Percentiles rank a stretch among this genome's conserved stretches.
Evolutionary conservation across 176 grass and related monocot genomes (phyloP).

Genomic region (Leersia perrieri): DNA sequence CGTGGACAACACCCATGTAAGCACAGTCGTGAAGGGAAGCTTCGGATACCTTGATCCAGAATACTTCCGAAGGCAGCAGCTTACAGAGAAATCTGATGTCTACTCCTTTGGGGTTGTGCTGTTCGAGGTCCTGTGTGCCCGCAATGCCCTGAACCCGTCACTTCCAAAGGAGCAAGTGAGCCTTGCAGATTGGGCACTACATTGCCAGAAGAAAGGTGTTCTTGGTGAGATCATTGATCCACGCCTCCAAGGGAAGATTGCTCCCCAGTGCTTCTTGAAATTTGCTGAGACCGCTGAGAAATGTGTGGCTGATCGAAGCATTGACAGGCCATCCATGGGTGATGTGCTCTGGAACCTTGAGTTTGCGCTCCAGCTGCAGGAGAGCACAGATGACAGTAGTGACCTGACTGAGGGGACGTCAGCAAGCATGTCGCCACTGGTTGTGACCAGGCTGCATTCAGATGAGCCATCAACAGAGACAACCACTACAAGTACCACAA

Average conservation of each 20-base stretch:
- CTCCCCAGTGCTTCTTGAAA: constrained; percentile 55
- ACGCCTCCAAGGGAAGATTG: constrained; percentile 49
- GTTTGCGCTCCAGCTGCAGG: constrained; percentile 73
- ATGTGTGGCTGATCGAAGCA: constrained; percentile 52
- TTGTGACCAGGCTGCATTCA: constrained; percentile 1
- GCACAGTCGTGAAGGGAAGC: constrained; percentile 67
- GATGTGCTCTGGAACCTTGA: constrained; percentile 81
- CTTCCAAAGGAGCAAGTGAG: constrained; percentile 68
- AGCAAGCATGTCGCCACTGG: not conserved
- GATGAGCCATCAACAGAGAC: constrained; percentile 36
- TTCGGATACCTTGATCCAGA: constrained; percentile 79
- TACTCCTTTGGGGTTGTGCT: constrained; percentile 83
- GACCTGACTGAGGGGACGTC: constrained; percentile 30
- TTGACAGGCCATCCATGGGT: constrained; percentile 57
- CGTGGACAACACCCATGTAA: constrained; percentile 24
- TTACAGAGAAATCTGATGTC: constrained; percentile 80
- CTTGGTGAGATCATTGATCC: constrained; percentile 67
- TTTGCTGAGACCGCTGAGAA: constrained; percentile 61
- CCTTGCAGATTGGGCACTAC: constrained; percentile 75
- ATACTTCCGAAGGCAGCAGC: constrained; percentile 59
- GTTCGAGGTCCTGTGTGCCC: constrained; percentile 65
- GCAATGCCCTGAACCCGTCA: constrained; percentile 30
- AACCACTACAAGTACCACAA: constrained; percentile 34
- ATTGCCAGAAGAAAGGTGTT: constrained; percentile 57
- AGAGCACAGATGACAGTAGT: constrained; percentile 42